These are phyloP conservation scores for Primulina eburnea DNA, from an alignment of 257 asterid species.

Conservation along the genomic window DNA sequence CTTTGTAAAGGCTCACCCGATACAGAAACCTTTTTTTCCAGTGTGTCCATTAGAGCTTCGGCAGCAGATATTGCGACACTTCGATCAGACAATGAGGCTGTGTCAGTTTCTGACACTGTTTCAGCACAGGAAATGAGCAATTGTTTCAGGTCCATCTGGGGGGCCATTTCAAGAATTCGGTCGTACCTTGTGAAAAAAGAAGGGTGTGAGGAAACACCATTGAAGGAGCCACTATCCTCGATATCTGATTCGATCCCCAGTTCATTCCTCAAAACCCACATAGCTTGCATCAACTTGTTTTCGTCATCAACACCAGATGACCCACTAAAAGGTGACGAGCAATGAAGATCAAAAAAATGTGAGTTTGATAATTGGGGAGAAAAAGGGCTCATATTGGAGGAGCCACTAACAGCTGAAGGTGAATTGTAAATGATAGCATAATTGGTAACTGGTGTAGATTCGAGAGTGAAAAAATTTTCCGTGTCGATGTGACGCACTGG, in stretches of 20 bases:
- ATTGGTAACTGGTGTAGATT: constrained; percentile 65
- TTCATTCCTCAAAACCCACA: constrained; percentile 61
- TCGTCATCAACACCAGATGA: constrained; percentile 70
- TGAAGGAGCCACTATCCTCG: constrained; percentile 65
- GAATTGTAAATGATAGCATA: constrained; percentile 41
- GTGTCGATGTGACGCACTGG: constrained; percentile 42
- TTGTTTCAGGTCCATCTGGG: constrained; percentile 64
- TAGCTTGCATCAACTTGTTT: constrained; percentile 54
- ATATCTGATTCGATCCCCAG: constrained; percentile 68
- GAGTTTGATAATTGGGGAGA: constrained; percentile 85
- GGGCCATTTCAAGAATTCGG: constrained; percentile 67
- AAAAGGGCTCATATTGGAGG: constrained; percentile 66
- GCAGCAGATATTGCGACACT: constrained; percentile 50
- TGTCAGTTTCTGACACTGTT: constrained; percentile 57
- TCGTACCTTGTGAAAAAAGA: constrained; percentile 47
- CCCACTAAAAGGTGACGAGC: constrained; percentile 87
- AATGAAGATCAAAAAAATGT: constrained; percentile 52
- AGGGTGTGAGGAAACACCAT: constrained; percentile 38
- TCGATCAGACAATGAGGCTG: constrained; percentile 32
- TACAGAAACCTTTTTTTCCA: constrained; percentile 73
- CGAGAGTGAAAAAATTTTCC: constrained; percentile 73
- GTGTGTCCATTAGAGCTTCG: constrained; percentile 57
- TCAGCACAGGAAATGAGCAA: constrained; percentile 74
- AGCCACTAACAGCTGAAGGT: constrained; percentile 56
- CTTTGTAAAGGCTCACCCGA: constrained; percentile 91